A percentile compares a stretch with the other conserved stretches of the same genome.
Conservation (phyloP, 2,329 filamentous ascomycete species). For the Fusarium neocosmosporiellum region DNA sequence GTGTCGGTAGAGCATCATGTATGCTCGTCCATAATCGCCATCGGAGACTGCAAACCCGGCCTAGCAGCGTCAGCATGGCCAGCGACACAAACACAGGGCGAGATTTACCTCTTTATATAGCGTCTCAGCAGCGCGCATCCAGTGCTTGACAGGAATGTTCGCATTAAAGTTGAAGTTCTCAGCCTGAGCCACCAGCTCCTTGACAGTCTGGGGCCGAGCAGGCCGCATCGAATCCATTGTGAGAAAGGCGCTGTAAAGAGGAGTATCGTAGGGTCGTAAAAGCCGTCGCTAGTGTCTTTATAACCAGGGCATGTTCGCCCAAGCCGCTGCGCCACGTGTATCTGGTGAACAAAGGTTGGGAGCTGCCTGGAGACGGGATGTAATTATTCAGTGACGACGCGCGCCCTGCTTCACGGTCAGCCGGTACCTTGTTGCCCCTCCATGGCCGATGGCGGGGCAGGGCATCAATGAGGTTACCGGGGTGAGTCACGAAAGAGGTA, state of each 20-base stretch:
- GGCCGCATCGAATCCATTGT: conserved; percentile 51
- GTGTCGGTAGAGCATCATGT: conserved; percentile 90
- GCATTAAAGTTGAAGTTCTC: conserved; percentile 84
- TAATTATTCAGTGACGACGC: conserved; percentile 38
- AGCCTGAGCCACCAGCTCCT: conserved; percentile 81
- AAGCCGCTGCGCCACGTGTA: conserved; percentile 14
- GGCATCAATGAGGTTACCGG: conserved; percentile 16
- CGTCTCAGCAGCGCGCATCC: conserved; percentile 83
- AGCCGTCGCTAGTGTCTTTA: conserved; percentile 12
- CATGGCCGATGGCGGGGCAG: conserved; percentile 35
- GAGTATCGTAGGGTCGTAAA: conserved; percentile 24
- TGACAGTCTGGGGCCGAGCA: conserved; percentile 72
- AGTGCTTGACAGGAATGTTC: conserved; percentile 80
- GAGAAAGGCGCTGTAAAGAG: not conserved
- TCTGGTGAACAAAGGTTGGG: conserved; percentile 12
- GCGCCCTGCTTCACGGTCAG: not conserved
- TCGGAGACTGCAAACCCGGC: conserved; percentile 87
- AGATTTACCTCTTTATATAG: conserved; percentile 81
- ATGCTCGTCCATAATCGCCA: conserved; percentile 87
- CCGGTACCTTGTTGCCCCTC: conserved; percentile 39
- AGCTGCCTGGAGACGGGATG: conserved; percentile 31
- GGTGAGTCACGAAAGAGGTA: not conserved
- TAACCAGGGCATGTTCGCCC: conserved; percentile 27
- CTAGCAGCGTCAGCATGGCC: conserved; percentile 58
- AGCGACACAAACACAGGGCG: too few relatives aligned